Percentiles rank a stretch among this genome's conserved stretches.
phyloP scores from a whole-genome alignment of 2,329 filamentous ascomycete species.

The Neophaeococcomyces mojaviensis region DNA sequence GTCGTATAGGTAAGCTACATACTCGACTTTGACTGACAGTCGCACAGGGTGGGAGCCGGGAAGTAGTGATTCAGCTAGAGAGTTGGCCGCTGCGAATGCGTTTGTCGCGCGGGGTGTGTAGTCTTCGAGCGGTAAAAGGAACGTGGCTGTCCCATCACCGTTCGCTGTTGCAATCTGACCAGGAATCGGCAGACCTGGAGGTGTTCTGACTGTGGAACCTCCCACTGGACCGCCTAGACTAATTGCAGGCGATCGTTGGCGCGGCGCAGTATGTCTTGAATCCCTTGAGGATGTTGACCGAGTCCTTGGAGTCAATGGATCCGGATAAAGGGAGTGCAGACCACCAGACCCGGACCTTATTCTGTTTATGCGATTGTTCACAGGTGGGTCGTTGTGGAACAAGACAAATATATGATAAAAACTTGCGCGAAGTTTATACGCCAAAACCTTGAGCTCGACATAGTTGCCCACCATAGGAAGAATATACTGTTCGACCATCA shows the following conservation, averaged over 20 bases:
- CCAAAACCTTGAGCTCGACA: constrained; percentile 78
- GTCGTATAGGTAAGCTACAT: constrained; percentile 87
- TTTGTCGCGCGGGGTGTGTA: constrained; percentile 70
- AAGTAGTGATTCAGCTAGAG: constrained; percentile 65
- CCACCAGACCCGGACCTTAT: constrained; percentile 13
- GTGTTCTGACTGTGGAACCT: constrained; percentile 35
- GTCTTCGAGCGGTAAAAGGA: constrained; percentile 70
- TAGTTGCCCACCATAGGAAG: constrained; percentile 74
- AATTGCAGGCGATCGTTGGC: constrained; percentile 41
- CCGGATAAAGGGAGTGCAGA: constrained; percentile 17
- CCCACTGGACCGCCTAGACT: constrained; percentile 53
- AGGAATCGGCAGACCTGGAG: constrained; percentile 26
- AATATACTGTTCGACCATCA: constrained; percentile 78
- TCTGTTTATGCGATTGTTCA: constrained; percentile 47
- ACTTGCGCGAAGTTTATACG: constrained; percentile 84
- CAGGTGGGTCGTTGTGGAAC: constrained; percentile 82
- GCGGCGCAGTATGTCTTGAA: constrained; percentile 18
- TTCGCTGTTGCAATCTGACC: constrained; percentile 3
- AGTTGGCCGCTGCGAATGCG: constrained; percentile 71
- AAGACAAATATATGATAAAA: constrained; percentile 96
- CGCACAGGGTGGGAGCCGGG: constrained; percentile 85
- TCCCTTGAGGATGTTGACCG: constrained; percentile 30
- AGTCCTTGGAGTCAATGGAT: constrained; percentile 20
- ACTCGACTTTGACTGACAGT: constrained; percentile 84
- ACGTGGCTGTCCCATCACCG: constrained; percentile 51